phyloP scores from a whole-genome alignment of 2,329 filamentous ascomycete species.

The Fusarium tupiense region DNA sequence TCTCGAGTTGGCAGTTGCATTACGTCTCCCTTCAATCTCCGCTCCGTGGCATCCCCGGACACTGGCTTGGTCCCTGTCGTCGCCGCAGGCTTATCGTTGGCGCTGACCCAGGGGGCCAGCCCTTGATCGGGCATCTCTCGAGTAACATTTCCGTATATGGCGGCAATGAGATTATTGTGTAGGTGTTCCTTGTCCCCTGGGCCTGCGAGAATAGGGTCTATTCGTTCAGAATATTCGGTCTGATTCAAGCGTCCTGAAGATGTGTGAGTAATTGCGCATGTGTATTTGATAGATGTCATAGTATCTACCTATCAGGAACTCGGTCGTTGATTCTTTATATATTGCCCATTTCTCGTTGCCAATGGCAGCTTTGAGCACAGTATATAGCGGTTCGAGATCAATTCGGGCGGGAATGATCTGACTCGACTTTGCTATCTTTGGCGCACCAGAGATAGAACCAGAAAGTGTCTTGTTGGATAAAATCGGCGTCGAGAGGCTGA shows the following conservation, averaged over 20 bases:
- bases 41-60: slow-evolving; percentile 72
- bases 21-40: slow-evolving; percentile 73
- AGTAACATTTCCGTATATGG: slow-evolving; percentile 75
- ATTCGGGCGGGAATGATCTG: slow-evolving; percentile 73
- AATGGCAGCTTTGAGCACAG: slow-evolving; percentile 67
- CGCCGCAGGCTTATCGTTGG: slow-evolving; percentile 72
- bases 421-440: slow-evolving; percentile 67
- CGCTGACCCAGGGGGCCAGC: slow-evolving; percentile 76
- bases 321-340: slow-evolving; percentile 71
- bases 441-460: slow-evolving; percentile 58
- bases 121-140: slow-evolving; percentile 74
- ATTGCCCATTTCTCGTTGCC: slow-evolving; percentile 69
- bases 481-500: slow-evolving; percentile 67
- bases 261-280: slow-evolving; percentile 43
- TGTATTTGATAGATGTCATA: neutral
- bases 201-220: slow-evolving; percentile 69
- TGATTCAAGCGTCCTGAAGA: slow-evolving; percentile 69
- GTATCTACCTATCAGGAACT: slow-evolving; percentile 69
- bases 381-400: slow-evolving; percentile 73
- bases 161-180: slow-evolving; percentile 74
- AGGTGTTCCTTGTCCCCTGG: slow-evolving; percentile 70
- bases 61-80: slow-evolving; percentile 68
- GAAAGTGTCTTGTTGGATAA: slow-evolving; percentile 67
- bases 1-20: slow-evolving; percentile 76
- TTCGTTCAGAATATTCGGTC: slow-evolving; percentile 65